Percentiles rank a stretch among this genome's conserved stretches.
Evolutionary conservation across 257 asterid species (phyloP).

Genomic region (Lithospermum erythrorhizon): DNA sequence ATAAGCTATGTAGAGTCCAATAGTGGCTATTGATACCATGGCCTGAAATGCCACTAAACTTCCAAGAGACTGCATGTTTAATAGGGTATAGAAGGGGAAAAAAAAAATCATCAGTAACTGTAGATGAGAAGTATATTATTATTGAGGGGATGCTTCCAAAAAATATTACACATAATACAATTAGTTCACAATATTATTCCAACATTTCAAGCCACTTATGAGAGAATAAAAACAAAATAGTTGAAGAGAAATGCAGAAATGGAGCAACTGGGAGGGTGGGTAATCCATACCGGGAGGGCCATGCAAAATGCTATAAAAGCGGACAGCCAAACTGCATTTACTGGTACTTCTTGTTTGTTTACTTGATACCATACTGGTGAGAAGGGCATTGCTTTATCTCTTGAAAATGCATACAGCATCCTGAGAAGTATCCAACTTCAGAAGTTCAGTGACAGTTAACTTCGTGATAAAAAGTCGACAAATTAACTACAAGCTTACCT

Average conservation of each 20-base stretch:
- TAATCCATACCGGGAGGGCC: slow-evolving; percentile 68
- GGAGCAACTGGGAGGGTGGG: neutral
- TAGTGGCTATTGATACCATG: slow-evolving; percentile 92
- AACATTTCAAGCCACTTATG: too few relatives aligned
- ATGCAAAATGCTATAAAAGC: slow-evolving; percentile 84
- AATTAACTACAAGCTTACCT: slow-evolving; percentile 32
- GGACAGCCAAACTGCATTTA: slow-evolving; percentile 84
- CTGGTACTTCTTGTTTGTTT: slow-evolving; percentile 74
- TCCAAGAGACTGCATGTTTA: slow-evolving; percentile 66
- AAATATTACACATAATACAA: too few relatives aligned
- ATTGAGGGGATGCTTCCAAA: too few relatives aligned
- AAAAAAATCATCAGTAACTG: too few relatives aligned
- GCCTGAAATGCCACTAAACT: slow-evolving; percentile 96
- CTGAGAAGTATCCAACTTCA: slow-evolving; percentile 20
- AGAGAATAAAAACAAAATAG: too few relatives aligned
- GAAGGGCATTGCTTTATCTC: slow-evolving; percentile 99
- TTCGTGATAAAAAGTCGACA: neutral
- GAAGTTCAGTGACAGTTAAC: neutral
- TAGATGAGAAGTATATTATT: too few relatives aligned
- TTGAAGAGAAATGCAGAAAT: neutral
- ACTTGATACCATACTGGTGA: slow-evolving; percentile 82
- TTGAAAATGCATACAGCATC: slow-evolving; percentile 93
- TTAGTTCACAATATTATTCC: too few relatives aligned
- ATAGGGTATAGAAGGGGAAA: neutral
- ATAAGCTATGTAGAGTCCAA: slow-evolving; percentile 91